Evolutionary conservation across 2,329 filamentous ascomycete species (phyloP).

Genomic region (Pyrenophora seminiperda): DNA sequence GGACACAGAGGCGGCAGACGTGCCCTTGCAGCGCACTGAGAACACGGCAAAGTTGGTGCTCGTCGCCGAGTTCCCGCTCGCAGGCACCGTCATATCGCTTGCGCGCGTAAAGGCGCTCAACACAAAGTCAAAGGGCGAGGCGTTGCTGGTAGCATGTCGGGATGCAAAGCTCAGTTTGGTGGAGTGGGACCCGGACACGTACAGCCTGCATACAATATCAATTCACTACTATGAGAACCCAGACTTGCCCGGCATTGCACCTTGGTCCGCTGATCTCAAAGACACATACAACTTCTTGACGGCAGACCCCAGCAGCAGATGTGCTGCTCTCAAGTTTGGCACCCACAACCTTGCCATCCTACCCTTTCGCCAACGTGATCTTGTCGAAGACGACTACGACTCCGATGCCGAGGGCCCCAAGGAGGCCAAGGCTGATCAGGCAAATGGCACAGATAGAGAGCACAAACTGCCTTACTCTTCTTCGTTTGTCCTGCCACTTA

Average conservation of each 20-base stretch:
- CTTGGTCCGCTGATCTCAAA: slow-evolving; percentile 78
- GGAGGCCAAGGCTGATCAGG: slow-evolving; percentile 38
- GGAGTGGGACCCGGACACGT: slow-evolving; percentile 86
- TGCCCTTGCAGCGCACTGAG: slow-evolving; percentile 62
- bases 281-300: slow-evolving; percentile 81
- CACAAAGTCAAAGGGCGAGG: slow-evolving; percentile 80
- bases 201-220: slow-evolving; percentile 83
- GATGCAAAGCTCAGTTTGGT: slow-evolving; percentile 92
- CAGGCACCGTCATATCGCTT: slow-evolving; percentile 83
- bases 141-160: slow-evolving; percentile 80
- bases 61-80: slow-evolving; percentile 79
- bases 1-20: slow-evolving; percentile 59
- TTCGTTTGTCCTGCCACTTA: slow-evolving; percentile 91
- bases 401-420: slow-evolving; percentile 70
- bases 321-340: slow-evolving; percentile 92
- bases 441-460: slow-evolving; percentile 45
- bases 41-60: slow-evolving; percentile 80
- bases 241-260: slow-evolving; percentile 74
- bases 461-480: slow-evolving; percentile 75
- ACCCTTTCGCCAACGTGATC: slow-evolving; percentile 84
- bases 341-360: slow-evolving; percentile 87
- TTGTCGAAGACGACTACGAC: slow-evolving; percentile 91
- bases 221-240: slow-evolving; percentile 99
- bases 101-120: slow-evolving; percentile 74
- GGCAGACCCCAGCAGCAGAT: slow-evolving; percentile 89